These are phyloP conservation scores for Rhodotorula sp. DNA, from an alignment of 1,284 basidiomycete genomes.

Conservation along the genomic window DNA sequence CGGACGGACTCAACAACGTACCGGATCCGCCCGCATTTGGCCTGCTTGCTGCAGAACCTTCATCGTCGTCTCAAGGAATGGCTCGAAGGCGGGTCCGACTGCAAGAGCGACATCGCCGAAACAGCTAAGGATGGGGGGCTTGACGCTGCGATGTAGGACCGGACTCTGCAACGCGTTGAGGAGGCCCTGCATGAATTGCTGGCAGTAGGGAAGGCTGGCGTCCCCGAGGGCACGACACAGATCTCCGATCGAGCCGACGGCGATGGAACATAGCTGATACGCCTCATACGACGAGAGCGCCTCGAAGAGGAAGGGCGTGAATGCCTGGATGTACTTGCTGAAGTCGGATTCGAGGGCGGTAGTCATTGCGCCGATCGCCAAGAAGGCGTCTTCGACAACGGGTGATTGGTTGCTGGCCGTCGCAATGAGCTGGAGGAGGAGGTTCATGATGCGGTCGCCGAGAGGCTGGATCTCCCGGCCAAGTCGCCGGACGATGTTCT, in stretches of 20 bases:
- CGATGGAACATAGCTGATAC: conserved; percentile 90
- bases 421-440: conserved; percentile 79
- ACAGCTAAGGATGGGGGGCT: conserved; percentile 90
- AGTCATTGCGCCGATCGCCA: conserved; percentile 80
- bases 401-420: conserved; percentile 88
- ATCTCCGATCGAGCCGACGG: conserved; percentile 93
- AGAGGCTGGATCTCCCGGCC: conserved; percentile 79
- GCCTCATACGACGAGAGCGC: conserved; percentile 93
- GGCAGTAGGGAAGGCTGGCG: conserved; percentile 74
- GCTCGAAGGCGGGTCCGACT: conserved; percentile 80
- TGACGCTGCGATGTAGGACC: conserved; percentile 87
- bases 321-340: conserved; percentile 82
- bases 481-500: conserved; percentile 83
- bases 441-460: conserved; percentile 93
- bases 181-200: conserved; percentile 84
- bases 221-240: conserved; percentile 89
- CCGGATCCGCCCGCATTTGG: conserved; percentile 76
- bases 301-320: conserved; percentile 83
- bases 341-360: conserved; percentile 79
- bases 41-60: conserved; percentile 87
- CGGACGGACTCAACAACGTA: conserved; percentile 50
- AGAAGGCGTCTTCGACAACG: conserved; percentile 94
- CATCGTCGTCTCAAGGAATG: conserved; percentile 88
- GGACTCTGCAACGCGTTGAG: conserved; percentile 90
- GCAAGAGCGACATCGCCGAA: conserved; percentile 97